Evolutionary conservation across 2,329 filamentous ascomycete genomes (phyloP).

Genomic region (Ophioceras dolichostomum): DNA sequence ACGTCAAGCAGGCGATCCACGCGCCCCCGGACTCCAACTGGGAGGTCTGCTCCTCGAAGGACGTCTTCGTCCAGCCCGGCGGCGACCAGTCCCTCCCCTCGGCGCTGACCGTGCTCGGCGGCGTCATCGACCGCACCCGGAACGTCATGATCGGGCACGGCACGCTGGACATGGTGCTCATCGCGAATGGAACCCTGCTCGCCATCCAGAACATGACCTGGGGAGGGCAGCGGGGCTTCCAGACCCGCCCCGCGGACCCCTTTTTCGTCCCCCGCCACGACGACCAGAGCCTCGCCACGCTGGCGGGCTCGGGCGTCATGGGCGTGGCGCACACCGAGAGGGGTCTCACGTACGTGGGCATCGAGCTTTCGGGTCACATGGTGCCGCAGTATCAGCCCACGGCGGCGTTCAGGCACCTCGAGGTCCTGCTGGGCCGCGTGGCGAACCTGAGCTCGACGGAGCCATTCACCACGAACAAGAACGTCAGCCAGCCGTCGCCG

Average conservation of each 20-base stretch:
- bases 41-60: slow-evolving; percentile 10
- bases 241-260: slow-evolving; percentile 37
- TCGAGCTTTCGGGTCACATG: slow-evolving; percentile 55
- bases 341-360: slow-evolving; percentile 54
- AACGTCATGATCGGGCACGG: slow-evolving; percentile 66
- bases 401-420: slow-evolving; percentile 59
- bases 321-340: slow-evolving; percentile 59
- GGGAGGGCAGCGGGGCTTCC: slow-evolving; percentile 28
- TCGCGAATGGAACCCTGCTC: slow-evolving; percentile 56
- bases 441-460: slow-evolving; percentile 32
- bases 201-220: slow-evolving; percentile 74
- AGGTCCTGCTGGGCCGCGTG: slow-evolving; percentile 62
- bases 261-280: slow-evolving; percentile 60
- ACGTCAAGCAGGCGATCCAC: slow-evolving; percentile 38
- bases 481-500: background rate
- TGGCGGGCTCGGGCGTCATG: slow-evolving; percentile 49
- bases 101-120: slow-evolving; percentile 37
- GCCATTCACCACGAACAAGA: slow-evolving; percentile 20
- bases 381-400: slow-evolving; percentile 54
- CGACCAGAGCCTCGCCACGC: slow-evolving; percentile 16
- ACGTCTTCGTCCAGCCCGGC: slow-evolving; percentile 24
- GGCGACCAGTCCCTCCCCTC: slow-evolving; percentile 25
- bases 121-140: slow-evolving; percentile 60
- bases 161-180: slow-evolving; percentile 53
- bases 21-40: slow-evolving; percentile 46